Evolutionary conservation across 257 asterid species (phyloP), one percentile per base, ranked within the genome.

Genomic region (Ehretia macrophylla): DNA sequence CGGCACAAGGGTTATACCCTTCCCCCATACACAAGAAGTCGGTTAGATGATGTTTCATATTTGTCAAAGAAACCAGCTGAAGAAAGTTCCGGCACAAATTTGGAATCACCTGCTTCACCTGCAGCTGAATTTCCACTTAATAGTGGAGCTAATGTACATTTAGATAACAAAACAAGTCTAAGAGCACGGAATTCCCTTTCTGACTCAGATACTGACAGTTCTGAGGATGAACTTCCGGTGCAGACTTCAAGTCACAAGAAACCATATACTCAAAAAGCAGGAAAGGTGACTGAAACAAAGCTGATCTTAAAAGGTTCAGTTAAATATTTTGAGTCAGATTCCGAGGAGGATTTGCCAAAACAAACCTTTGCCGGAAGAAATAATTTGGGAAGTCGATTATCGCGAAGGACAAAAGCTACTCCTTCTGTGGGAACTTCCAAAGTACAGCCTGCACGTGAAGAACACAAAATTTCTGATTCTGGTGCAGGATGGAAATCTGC

Each of bases 381-480:
- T 62, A 75, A 57, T 56, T 21, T 70, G 61, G 79, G 69, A 38
- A 59, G 82, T 76, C 85, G 81, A 69, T 18, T 87, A 62, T 83
- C 97, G 64, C 84, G 82, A 48, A 77, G 96, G 74, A 83, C 97
- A 52, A 87, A 87, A 72, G 79, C 75, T 59, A 61, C 72, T 61
- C 45, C 76, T n/a, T n/a, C n/a, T 32, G 52, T 81, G 47, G 47
- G 65, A 67, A 22, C 82, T 3, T 51, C 63, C 42, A 64, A 68
- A 55, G 76, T 37, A 46, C 56, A 80, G 17, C 57, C 57, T 11
- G 8, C 16, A 52, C 17, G 38, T 11, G 17, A 22, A 11, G 57
- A 52, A 22, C 17, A 20, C 47, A 42, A 10, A 59, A 52, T 63
- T 70, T 64, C 77, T 50, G 76, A 72, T 64, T 73, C 73, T 49